Percentiles rank a stretch among this genome's conserved stretches.
Conservation (phyloP, 2,329 filamentous ascomycete genomes). For the Nigrograna mackinnonii region DNA sequence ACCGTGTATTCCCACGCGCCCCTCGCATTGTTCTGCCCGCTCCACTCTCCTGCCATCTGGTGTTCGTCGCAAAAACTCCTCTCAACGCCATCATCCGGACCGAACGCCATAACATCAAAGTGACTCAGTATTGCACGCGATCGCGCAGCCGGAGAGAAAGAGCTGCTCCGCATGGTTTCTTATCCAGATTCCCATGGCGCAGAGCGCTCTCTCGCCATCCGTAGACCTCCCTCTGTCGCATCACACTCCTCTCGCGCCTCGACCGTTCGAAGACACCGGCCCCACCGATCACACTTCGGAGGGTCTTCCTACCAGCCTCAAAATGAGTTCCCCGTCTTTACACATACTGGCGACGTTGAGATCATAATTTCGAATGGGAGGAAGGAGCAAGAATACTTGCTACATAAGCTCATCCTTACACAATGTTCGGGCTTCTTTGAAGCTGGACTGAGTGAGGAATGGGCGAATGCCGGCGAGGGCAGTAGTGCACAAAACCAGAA, state of each 20-base stretch:
- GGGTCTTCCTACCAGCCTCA: slow-evolving; percentile 68
- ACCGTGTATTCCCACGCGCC: slow-evolving; percentile 24
- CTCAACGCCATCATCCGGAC: not conserved
- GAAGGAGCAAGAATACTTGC: slow-evolving; percentile 80
- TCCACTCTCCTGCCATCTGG: not conserved
- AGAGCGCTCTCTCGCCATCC: slow-evolving; percentile 60
- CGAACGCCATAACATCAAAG: not conserved
- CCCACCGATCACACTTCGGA: slow-evolving; percentile 80
- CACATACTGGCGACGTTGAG: slow-evolving; percentile 89
- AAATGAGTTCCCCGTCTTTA: slow-evolving; percentile 93
- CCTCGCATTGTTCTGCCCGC: slow-evolving; percentile 7
- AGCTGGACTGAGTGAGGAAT: slow-evolving; percentile 78
- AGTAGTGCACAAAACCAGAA: slow-evolving; percentile 24
- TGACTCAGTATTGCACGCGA: not conserved
- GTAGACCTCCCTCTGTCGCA: slow-evolving; percentile 66
- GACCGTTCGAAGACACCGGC: slow-evolving; percentile 66
- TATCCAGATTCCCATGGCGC: slow-evolving; percentile 59
- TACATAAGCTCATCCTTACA: slow-evolving; percentile 84
- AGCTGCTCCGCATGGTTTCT: slow-evolving; percentile 60
- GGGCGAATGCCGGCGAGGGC: slow-evolving; percentile 57
- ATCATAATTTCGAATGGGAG: slow-evolving; percentile 73
- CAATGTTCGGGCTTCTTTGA: slow-evolving; percentile 96
- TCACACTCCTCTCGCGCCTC: slow-evolving; percentile 59
- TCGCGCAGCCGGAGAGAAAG: not conserved
- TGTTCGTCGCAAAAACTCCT: not conserved